Conservation (phyloP, 208 protist genomes). For the Angomonas ambiguus region DNA sequence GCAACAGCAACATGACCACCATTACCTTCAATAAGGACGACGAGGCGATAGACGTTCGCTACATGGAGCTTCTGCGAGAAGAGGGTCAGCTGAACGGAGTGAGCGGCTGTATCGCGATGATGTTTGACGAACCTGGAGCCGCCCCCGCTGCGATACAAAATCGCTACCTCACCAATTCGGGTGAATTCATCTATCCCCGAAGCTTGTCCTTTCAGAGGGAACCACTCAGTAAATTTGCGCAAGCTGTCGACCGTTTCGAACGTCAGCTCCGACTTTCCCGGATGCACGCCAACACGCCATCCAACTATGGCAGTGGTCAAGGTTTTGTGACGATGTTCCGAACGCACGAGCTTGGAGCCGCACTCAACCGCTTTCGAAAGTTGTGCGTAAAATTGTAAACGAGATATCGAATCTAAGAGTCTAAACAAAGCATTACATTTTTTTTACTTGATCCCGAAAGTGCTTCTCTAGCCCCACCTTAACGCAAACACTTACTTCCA, state of each 20-base stretch:
- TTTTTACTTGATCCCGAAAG: too few species aligned
- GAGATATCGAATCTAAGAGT: too few species aligned
- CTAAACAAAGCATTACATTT: too few species aligned
- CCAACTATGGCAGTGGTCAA: conserved; percentile 40
- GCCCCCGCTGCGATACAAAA: neutral
- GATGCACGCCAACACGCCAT: conserved; percentile 66
- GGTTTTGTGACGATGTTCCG: conserved; percentile 77
- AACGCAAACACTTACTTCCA: too few species aligned
- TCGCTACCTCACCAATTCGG: conserved; percentile 12
- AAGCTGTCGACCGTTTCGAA: conserved; percentile 39
- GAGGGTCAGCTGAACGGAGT: conserved; percentile 86
- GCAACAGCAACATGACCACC: conserved; percentile 55
- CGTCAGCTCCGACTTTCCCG: conserved; percentile 20
- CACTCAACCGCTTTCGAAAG: conserved; percentile 82
- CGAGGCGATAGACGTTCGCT: conserved; percentile 63
- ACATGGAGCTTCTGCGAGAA: conserved; percentile 91
- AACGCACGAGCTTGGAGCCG: conserved; percentile 83
- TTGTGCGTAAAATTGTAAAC: conserved; percentile 25
- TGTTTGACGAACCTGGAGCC: conserved; percentile 37
- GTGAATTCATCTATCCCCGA: conserved; percentile 6
- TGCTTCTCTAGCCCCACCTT: too few species aligned
- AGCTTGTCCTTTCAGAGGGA: neutral
- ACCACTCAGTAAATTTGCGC: conserved; percentile 24
- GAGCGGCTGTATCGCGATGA: conserved; percentile 67
- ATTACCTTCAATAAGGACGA: conserved; percentile 30